phyloP scores from a whole-genome alignment of 345 rosid genomes.

The Hypericum perforatum region DNA sequence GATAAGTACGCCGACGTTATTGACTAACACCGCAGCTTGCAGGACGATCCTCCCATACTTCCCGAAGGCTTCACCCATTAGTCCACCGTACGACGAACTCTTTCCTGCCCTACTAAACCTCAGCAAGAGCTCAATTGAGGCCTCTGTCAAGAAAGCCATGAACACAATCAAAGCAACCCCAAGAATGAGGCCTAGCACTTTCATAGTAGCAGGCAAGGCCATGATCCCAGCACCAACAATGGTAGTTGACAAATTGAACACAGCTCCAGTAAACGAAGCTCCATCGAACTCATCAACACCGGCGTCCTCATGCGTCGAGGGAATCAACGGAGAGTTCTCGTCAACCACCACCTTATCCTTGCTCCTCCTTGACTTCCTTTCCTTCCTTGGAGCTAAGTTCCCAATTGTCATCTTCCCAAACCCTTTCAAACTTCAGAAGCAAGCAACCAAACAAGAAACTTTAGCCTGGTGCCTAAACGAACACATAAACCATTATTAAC shows the following conservation, averaged over 20 bases:
- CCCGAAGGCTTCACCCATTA: constrained; percentile 27
- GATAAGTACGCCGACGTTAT: constrained; percentile 21
- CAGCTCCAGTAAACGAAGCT: constrained; percentile 16
- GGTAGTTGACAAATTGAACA: constrained; percentile 16
- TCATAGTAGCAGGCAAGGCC: constrained; percentile 15
- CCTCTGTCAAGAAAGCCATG: constrained; percentile 18
- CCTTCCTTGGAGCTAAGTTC: neutral
- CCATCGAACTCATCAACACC: constrained; percentile 4
- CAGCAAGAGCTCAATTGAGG: constrained; percentile 23
- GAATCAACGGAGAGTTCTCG: constrained; percentile 3
- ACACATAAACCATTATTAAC: no score
- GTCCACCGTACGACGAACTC: constrained; percentile 21
- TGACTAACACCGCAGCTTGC: constrained; percentile 18
- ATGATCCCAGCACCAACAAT: constrained; percentile 20
- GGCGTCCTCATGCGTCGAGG: neutral
- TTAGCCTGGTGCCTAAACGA: no score
- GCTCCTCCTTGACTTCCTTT: neutral
- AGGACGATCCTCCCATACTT: constrained; percentile 11
- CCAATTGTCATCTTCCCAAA: neutral
- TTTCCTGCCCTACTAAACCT: constrained; percentile 20
- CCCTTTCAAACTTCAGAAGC: neutral
- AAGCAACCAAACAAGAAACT: no score
- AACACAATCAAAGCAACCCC: constrained; percentile 11
- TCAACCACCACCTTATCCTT: neutral
- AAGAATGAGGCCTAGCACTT: constrained; percentile 21